These are phyloP conservation scores for Fusarium pininemorale DNA, from an alignment of 2,329 filamentous ascomycete species.

Conservation along the genomic window DNA sequence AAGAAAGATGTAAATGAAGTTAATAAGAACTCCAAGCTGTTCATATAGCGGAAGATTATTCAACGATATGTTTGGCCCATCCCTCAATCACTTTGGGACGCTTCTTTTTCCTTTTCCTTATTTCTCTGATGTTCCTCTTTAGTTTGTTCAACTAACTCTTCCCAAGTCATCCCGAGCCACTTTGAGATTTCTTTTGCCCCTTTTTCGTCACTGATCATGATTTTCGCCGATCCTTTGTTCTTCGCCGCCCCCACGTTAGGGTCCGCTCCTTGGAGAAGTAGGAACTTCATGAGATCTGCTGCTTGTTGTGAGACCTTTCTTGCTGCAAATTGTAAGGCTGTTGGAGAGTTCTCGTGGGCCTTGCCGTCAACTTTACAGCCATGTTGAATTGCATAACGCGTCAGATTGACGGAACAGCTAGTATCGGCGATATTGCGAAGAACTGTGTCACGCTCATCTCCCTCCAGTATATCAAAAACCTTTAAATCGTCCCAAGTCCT, in stretches of 20 bases:
- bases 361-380: rapidly evolving
- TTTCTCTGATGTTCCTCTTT: rapidly evolving
- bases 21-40: too few relatives aligned
- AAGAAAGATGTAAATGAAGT: too few relatives aligned
- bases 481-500: rapidly evolving
- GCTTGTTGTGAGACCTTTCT: background rate
- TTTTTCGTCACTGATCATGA: background rate
- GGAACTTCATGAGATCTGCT: background rate
- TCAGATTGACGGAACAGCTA: background rate
- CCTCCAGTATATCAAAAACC: too few relatives aligned
- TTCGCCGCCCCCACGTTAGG: background rate
- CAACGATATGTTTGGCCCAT: too few relatives aligned
- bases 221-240: too few relatives aligned
- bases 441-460: too few relatives aligned
- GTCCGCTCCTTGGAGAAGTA: background rate
- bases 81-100: too few relatives aligned
- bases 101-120: too few relatives aligned
- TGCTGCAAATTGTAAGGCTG: background rate
- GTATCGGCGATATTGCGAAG: rapidly evolving
- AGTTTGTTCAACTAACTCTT: rapidly evolving
- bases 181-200: background rate
- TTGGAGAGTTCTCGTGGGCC: rapidly evolving
- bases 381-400: background rate
- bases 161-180: background rate
- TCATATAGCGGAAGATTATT: too few relatives aligned